Evolutionary conservation across 164 flowering plant genomes (phyloP).

Genomic region (Dillenia suffruticosa): DNA sequence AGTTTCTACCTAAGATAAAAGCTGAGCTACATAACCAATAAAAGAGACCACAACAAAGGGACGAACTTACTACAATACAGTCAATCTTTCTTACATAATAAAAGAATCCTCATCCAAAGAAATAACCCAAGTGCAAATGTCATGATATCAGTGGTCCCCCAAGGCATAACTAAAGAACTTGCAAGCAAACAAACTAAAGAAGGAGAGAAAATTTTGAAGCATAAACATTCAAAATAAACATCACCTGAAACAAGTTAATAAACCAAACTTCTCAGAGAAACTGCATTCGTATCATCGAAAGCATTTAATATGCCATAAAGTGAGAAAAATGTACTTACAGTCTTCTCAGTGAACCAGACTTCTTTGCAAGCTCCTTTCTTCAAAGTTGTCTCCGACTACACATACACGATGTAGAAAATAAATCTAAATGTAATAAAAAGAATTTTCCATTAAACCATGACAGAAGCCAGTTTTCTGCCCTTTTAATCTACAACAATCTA

Average conservation of each 20-base stretch:
- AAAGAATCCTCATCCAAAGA: too few relatives aligned
- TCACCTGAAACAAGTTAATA: neutral
- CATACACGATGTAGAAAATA: neutral
- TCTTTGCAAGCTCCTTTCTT: conserved; percentile 50
- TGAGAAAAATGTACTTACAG: conserved; percentile 41
- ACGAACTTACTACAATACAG: too few relatives aligned
- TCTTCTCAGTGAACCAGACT: conserved; percentile 60
- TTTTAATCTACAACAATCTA: neutral
- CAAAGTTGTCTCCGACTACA: conserved; percentile 45
- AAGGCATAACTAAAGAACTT: neutral
- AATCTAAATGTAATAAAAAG: neutral
- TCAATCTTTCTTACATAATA: too few relatives aligned
- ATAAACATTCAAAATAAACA: neutral
- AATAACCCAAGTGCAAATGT: too few relatives aligned
- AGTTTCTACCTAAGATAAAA: neutral
- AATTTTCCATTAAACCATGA: neutral
- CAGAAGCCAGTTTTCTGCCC: too few relatives aligned
- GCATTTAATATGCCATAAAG: neutral
- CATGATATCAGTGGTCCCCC: too few relatives aligned
- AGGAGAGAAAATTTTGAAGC: neutral
- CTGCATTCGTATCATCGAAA: neutral
- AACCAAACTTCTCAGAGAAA: neutral
- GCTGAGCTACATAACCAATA: neutral
- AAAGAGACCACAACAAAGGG: too few relatives aligned
- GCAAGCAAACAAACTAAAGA: neutral